Percentiles rank a stretch among this genome's conserved stretches.
These are phyloP conservation scores for Phytophthora sp. DNA, from an alignment of 352 stramenopile genomes.

Conservation along the genomic window DNA sequence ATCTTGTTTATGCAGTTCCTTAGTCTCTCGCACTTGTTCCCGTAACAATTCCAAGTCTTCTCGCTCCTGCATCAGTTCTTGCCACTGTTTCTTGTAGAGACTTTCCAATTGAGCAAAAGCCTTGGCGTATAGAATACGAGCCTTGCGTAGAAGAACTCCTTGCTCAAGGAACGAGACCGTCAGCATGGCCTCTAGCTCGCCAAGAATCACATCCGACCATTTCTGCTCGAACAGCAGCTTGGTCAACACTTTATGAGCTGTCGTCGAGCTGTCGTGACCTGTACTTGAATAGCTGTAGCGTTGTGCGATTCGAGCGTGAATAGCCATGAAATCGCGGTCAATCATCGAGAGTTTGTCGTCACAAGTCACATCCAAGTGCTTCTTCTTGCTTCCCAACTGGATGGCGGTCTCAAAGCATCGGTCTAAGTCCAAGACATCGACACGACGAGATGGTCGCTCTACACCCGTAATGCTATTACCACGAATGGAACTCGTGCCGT, in stretches of 20 bases:
- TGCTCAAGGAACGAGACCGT: conserved; percentile 90
- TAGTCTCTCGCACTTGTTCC: conserved; percentile 40
- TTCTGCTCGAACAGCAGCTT: conserved; percentile 90
- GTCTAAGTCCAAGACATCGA: conserved; percentile 75
- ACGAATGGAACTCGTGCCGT: conserved; percentile 39
- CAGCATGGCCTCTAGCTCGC: conserved; percentile 89
- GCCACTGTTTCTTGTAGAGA: conserved; percentile 48
- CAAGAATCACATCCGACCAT: conserved; percentile 88
- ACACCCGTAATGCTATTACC: conserved; percentile 57
- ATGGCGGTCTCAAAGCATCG: conserved; percentile 74
- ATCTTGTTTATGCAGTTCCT: conserved; percentile 47
- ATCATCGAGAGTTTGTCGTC: conserved; percentile 62
- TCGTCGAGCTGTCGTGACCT: conserved; percentile 4
- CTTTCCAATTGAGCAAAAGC: conserved; percentile 78
- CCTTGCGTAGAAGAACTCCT: conserved; percentile 77
- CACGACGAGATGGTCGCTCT: conserved; percentile 64
- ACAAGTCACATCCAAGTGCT: conserved; percentile 47
- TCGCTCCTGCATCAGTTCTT: conserved; percentile 42
- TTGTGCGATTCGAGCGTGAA: conserved; percentile 49
- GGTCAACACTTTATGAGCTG: conserved; percentile 50
- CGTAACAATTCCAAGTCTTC: conserved; percentile 46
- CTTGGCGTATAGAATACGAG: conserved; percentile 80
- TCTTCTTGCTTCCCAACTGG: conserved; percentile 61
- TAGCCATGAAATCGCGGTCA: conserved; percentile 72
- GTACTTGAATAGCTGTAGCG: conserved; percentile 29